phyloP scores from a whole-genome alignment of 2,329 filamentous ascomycete genomes.

The Fusarium redolens region DNA sequence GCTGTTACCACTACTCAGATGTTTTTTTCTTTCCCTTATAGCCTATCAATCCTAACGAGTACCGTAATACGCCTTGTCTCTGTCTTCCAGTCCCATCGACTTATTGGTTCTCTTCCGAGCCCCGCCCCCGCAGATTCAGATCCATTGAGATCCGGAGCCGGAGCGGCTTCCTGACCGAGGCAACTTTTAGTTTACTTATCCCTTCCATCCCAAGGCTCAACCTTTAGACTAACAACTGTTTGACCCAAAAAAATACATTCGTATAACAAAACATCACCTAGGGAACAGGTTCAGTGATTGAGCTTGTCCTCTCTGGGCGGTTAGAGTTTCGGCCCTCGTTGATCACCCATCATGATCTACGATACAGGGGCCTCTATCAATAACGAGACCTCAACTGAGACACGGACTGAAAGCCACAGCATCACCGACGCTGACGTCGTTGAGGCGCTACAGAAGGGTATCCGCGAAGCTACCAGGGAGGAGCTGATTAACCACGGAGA shows the following conservation, averaged over 20 bases:
- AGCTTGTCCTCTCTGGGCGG: constrained; percentile 13
- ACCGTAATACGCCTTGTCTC: not conserved
- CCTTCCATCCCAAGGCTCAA: constrained; percentile 10
- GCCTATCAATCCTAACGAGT: not conserved
- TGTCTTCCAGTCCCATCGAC: not conserved
- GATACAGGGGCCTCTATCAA: constrained; percentile 18
- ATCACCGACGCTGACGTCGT: constrained; percentile 46
- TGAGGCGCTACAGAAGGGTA: constrained; percentile 38
- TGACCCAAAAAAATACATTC: not conserved
- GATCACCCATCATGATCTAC: constrained; percentile 35
- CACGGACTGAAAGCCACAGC: constrained; percentile 25
- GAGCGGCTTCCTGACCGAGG: constrained; percentile 33
- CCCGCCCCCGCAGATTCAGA: constrained; percentile 39
- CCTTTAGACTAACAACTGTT: not conserved
- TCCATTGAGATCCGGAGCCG: constrained; percentile 29
- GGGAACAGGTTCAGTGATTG: constrained; percentile 10
- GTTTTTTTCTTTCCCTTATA: not conserved
- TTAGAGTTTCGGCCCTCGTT: constrained; percentile 16
- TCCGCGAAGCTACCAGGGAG: constrained; percentile 35
- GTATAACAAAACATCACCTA: not conserved
- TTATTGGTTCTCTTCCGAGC: constrained; percentile 11
- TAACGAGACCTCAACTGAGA: constrained; percentile 20
- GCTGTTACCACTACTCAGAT: not conserved
- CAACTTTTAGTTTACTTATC: constrained; percentile 1
- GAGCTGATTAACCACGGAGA: constrained; percentile 46